Base-by-base conservation (phyloP, 352 stramenopile genomes). In the Phytophthora sansomeana region DNA sequence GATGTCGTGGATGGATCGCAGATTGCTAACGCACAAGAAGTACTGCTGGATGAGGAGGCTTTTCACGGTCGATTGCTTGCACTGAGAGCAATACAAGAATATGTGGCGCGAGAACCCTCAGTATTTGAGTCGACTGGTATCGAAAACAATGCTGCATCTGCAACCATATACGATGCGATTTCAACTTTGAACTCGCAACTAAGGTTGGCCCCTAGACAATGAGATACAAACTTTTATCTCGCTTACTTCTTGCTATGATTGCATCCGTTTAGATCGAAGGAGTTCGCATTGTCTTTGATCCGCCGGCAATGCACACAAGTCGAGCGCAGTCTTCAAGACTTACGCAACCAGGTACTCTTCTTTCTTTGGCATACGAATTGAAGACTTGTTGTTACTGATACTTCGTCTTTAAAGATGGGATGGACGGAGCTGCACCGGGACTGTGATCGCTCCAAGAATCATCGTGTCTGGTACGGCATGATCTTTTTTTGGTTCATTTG, bases 1-100 rank as follows among this genome's bases (percentile, higher is more conserved):
- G 70, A 85, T n/a, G 65, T 75, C 1, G 48, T 85, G 3, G 74
- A 88, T 42, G 79, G 78, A 3, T 63, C 39, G 13, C 72, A 78
- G 0, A 79, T 89, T 43, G 24, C 24, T 10, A 33, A 28, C 5
- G 80, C 82, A 6, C 69, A 75, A 24, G 16, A 33, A 0, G 41
- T 78, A 29, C 36, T 91, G 29, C 49, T 79, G 2, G 68, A 88
- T 26, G 82, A 91, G 69, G 80, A 91, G 35, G 74, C 69, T 28
- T 58, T 89, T 10, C 68, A 83, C 17, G 82, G 82, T 29, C 65
- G 63, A 32, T 13, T 52, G 28, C 54, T 36, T 29, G 58, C 61
- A 16, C 16, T 77, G 9, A 64, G 60, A 44, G 41, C 30, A 52
- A 50, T 24, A n/a, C 11, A 26, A 51, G 58, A 61, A 13, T 73